A percentile compares a stretch with the other conserved stretches of the same genome.
Conservation (phyloP, 306 rosid species). For the Biancaea sappan region DNA sequence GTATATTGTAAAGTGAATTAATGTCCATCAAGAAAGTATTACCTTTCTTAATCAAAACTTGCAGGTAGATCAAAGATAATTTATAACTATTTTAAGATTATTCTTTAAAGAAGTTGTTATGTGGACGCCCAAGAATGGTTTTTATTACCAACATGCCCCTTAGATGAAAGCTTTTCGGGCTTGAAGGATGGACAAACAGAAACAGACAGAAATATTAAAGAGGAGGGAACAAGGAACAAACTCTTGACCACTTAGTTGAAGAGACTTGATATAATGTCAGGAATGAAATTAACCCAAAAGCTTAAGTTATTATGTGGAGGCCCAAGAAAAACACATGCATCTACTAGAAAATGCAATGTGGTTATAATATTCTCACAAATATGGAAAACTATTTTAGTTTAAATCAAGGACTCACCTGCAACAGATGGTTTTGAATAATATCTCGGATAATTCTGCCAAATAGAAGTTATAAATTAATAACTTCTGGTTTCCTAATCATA, state of each 20-base stretch:
- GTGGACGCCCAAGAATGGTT: not conserved
- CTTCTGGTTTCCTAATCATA: not conserved
- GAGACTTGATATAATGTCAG: not conserved
- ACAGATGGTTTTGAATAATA: constrained; percentile 85
- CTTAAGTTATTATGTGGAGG: not conserved
- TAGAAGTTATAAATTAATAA: constrained; percentile 20
- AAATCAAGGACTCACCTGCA: constrained; percentile 65
- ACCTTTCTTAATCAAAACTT: not conserved
- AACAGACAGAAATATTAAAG: not conserved
- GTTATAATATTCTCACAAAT: not conserved
- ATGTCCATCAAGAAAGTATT: not conserved
- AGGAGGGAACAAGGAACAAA: not conserved
- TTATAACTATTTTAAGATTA: not conserved
- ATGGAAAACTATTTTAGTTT: constrained; percentile 5
- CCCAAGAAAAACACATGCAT: not conserved
- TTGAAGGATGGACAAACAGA: not conserved
- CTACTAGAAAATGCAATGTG: constrained; percentile 9
- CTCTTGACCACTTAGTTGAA: not conserved
- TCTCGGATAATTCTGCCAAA: constrained; percentile 79
- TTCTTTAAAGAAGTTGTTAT: not conserved
- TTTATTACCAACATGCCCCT: not conserved
- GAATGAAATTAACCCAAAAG: not conserved
- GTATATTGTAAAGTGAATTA: not conserved
- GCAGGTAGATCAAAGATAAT: not conserved
- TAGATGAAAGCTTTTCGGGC: not conserved